A percentile compares a stretch with the other conserved stretches of the same genome.
Conservation (phyloP, 2,329 filamentous ascomycete species). For the Mycosphaerelloides madeirae region DNA sequence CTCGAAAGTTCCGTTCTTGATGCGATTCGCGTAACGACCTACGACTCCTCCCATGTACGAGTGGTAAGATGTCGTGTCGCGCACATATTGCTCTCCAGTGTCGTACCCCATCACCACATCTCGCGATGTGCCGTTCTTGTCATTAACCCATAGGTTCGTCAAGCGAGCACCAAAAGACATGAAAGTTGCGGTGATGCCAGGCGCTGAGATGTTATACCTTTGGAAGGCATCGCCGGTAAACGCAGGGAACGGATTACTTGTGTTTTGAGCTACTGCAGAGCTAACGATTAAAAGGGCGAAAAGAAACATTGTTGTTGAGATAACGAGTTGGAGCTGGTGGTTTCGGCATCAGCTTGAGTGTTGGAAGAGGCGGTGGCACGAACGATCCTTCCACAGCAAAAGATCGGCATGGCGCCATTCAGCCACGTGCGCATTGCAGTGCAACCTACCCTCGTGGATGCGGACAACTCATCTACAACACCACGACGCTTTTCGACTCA, state of each 20-base stretch:
- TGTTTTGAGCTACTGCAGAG: background rate
- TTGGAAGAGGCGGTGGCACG: too few species aligned
- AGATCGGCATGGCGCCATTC: too few species aligned
- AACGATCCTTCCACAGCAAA: too few species aligned
- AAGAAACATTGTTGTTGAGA: too few species aligned
- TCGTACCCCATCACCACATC: slow-evolving; percentile 50
- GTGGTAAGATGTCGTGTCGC: slow-evolving; percentile 41
- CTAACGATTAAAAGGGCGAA: too few species aligned
- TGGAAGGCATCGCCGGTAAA: slow-evolving; percentile 23
- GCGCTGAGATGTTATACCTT: slow-evolving; percentile 17
- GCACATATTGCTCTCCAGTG: slow-evolving; percentile 35
- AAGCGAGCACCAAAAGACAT: slow-evolving; percentile 24
- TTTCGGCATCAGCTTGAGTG: too few species aligned
- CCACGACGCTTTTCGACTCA: too few species aligned
- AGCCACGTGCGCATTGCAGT: too few species aligned
- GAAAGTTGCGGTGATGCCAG: slow-evolving; percentile 22
- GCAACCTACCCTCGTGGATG: too few species aligned
- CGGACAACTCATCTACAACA: too few species aligned
- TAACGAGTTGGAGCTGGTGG: too few species aligned
- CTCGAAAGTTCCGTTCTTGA: slow-evolving; percentile 52
- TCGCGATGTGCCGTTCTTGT: slow-evolving; percentile 35
- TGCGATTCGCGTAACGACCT: slow-evolving; percentile 50
- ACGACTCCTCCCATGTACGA: slow-evolving; percentile 61
- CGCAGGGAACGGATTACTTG: slow-evolving; percentile 14
- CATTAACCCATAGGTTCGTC: slow-evolving; percentile 23